Evolutionary conservation across 768 basidiomycete species (phyloP), one percentile per base, ranked within the genome.

Genomic region (Collybia sp.): DNA sequence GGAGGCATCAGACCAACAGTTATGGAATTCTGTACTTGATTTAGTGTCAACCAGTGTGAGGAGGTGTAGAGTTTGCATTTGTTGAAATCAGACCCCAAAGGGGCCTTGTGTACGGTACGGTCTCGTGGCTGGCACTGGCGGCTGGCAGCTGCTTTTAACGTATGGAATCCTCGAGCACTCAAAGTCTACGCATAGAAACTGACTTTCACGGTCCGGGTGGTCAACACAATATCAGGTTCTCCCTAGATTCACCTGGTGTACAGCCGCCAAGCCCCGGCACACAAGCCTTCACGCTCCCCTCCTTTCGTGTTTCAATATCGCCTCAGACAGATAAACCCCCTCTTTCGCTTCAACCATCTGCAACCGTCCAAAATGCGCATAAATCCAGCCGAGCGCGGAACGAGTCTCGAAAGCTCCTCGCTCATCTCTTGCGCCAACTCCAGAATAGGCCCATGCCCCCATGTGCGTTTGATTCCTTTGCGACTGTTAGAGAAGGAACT

Each of bases 381-480:
- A 56, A 57, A 48, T 38, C 62, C 50, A 62, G 59, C 44, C 74
- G 72, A 51, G 73, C 74, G 20, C 68, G 68, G 30, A 74, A 77
- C 44, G 88, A 88, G 60, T 79, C 82, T 8, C 76, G 80, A 41
- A 89, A 89, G 58, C 68, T 88, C 17, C 68, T 90, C 3, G 72
- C 77, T 0, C 80, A 85, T 58, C 67, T 88, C 20, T 66, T 91
- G 12, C 69, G 69, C 15, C 79, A 83, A 53, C 70, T 92, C n/a
- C 74, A 77, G 40, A 66, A 64, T 42, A 72, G 88, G 45, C 66
- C 64, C 3, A 69, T 70, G 49, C 80, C 83, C 25, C 78, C 80
- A 2, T 58, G 78, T 1, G 63, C 79, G 30, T 73, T 76, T 45
- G 75, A 79, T 33, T 54, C 59, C 5, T 61, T 75, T 19, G 60